These are phyloP conservation scores for Gypsophila paniculata DNA, from an alignment of 179 eudicot genomes.

Conservation along the genomic window DNA sequence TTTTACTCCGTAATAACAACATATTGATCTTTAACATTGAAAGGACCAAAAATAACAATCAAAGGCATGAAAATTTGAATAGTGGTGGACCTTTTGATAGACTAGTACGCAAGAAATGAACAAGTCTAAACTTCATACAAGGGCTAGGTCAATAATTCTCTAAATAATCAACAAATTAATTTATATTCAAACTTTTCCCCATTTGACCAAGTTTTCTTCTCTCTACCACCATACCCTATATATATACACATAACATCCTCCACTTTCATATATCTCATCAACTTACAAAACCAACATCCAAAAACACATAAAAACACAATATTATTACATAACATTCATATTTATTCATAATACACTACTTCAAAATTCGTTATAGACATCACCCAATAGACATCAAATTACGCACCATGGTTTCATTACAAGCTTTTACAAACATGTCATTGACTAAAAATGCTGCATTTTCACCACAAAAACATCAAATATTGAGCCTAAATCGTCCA, in stretches of 20 bases:
- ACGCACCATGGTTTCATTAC: constrained; percentile 10
- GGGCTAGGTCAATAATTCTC: constrained; percentile 15
- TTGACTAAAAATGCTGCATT: background rate
- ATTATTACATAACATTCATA: background rate
- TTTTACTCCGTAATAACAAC: too few relatives aligned
- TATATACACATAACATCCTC: background rate
- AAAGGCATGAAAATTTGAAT: constrained; percentile 13
- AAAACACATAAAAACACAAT: background rate
- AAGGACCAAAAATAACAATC: background rate
- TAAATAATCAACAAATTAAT: background rate
- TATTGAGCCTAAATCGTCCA: background rate
- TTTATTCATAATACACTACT: background rate
- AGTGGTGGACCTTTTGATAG: constrained; percentile 17
- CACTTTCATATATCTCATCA: background rate
- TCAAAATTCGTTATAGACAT: background rate
- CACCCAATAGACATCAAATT: background rate
- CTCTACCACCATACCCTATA: background rate
- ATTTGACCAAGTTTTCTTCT: constrained; percentile 11
- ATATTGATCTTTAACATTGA: too few relatives aligned
- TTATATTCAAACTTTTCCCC: constrained; percentile 5
- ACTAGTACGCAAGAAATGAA: constrained; percentile 12
- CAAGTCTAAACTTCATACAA: constrained; percentile 16
- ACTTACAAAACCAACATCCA: background rate
- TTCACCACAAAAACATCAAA: constrained; percentile 2
- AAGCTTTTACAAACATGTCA: constrained; percentile 3